A percentile compares a stretch with the other conserved stretches of the same genome.
Conservation (phyloP, 768 basidiomycete genomes). For the Hebeloma cylindrosporum region DNA sequence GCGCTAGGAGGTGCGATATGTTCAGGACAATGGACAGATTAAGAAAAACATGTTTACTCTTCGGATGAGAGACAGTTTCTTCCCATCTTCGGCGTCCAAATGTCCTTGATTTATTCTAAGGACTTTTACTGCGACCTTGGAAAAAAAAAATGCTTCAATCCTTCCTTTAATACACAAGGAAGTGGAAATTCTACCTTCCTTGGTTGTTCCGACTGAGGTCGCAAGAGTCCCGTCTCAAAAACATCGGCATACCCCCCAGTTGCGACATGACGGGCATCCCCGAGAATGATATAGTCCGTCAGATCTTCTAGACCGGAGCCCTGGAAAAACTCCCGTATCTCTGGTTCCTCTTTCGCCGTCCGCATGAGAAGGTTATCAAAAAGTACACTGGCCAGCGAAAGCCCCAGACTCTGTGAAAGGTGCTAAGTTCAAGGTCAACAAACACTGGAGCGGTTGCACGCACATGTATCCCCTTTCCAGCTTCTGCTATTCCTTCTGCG, state of each 20-base stretch:
- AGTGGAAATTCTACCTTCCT: no score
- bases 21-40: neutral
- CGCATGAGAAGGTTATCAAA: neutral
- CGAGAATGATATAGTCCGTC: conserved; percentile 1
- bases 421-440: no score
- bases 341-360: neutral
- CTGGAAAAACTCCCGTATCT: neutral
- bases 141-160: neutral
- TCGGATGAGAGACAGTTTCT: neutral
- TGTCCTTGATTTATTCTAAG: neutral
- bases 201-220: neutral
- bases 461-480: no score
- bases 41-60: neutral
- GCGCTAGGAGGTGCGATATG: no score
- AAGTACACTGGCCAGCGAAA: neutral
- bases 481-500: no score
- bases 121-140: conserved; percentile 1
- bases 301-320: neutral
- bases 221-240: neutral
- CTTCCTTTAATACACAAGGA: no score
- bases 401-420: neutral
- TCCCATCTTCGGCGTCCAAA: neutral
- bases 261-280: neutral
- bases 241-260: neutral
- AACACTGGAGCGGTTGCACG: no score